Evolutionary conservation across 495 filamentous ascomycete genomes (phyloP).

Genomic region (Echria macrotheca): DNA sequence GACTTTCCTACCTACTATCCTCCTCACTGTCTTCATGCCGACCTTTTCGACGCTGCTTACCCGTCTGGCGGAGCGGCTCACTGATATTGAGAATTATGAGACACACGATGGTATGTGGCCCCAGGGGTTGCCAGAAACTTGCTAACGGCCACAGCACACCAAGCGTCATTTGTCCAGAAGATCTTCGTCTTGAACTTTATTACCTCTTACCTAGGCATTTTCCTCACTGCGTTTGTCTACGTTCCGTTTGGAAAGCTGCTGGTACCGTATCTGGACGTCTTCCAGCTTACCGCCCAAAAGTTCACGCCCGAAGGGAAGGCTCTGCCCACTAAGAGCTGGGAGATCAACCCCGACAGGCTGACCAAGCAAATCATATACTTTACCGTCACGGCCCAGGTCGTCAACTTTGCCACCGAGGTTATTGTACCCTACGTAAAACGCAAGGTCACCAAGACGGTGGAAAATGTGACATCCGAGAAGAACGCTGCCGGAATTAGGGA

Average conservation of each 20-base stretch:
- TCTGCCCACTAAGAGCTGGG: conserved; percentile 61
- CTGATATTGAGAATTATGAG: conserved; percentile 87
- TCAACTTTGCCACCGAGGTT: conserved; percentile 80
- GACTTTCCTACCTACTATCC: conserved; percentile 82
- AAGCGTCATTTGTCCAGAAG: conserved; percentile 78
- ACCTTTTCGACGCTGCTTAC: conserved; percentile 72
- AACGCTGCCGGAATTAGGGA: conserved; percentile 46
- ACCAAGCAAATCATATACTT: conserved; percentile 95
- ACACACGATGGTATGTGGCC: conserved; percentile 55
- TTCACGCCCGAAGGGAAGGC: conserved; percentile 70
- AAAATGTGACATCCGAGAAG: conserved; percentile 54
- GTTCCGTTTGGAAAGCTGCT: conserved; percentile 86
- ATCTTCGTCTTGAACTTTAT: conserved; percentile 96
- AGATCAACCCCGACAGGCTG: conserved; percentile 77
- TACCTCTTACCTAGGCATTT: conserved; percentile 87
- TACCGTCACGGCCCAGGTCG: conserved; percentile 89
- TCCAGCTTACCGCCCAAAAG: conserved; percentile 67
- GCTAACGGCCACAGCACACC: conserved; percentile 46
- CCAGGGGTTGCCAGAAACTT: neutral
- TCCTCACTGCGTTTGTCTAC: conserved; percentile 94
- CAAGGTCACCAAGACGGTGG: conserved; percentile 64
- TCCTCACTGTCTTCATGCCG: conserved; percentile 77
- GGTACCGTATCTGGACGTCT: conserved; percentile 85
- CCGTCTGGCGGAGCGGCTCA: conserved; percentile 70
- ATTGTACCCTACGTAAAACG: conserved; percentile 83